A percentile compares a stretch with the other conserved stretches of the same genome.
Conservation (phyloP, 495 filamentous ascomycete species). For the Geopyxis carbonaria region DNA sequence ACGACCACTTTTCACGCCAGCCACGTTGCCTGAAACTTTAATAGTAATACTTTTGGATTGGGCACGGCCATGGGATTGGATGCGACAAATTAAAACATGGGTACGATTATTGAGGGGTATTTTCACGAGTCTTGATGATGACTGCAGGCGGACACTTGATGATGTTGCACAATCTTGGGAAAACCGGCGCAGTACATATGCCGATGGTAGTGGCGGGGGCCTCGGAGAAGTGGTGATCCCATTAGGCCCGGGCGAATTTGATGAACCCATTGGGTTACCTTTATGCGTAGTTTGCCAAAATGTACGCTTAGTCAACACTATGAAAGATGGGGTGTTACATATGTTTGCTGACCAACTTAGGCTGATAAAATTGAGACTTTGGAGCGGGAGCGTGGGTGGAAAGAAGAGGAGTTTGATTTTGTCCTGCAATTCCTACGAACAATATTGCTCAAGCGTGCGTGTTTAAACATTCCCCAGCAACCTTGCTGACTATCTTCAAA, state of each 20-base stretch:
- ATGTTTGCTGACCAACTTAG: slow-evolving; percentile 28
- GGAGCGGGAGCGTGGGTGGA: slow-evolving; percentile 77
- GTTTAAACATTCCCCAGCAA: neutral
- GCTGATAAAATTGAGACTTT: slow-evolving; percentile 77
- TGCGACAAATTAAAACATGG: slow-evolving; percentile 75
- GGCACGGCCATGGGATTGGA: slow-evolving; percentile 84
- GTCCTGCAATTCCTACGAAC: slow-evolving; percentile 78
- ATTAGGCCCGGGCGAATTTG: slow-evolving; percentile 82
- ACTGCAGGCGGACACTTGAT: slow-evolving; percentile 65
- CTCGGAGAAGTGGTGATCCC: slow-evolving; percentile 50
- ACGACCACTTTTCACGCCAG: slow-evolving; percentile 66
- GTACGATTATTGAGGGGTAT: slow-evolving; percentile 62
- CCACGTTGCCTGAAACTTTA: slow-evolving; percentile 71
- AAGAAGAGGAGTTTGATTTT: slow-evolving; percentile 85
- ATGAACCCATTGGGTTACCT: slow-evolving; percentile 74
- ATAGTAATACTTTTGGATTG: slow-evolving; percentile 83
- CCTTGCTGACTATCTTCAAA: slow-evolving; percentile 7
- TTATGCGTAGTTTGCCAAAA: slow-evolving; percentile 88
- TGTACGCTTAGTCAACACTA: slow-evolving; percentile 32
- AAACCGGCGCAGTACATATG: slow-evolving; percentile 18
- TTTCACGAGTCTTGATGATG: slow-evolving; percentile 53
- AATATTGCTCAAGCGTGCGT: slow-evolving; percentile 61
- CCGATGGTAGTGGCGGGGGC: slow-evolving; percentile 27
- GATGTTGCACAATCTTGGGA: slow-evolving; percentile 46
- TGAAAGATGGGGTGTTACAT: neutral